Conservation (phyloP, 192 early-diverging fungal genomes). For the Backusella luteola region DNA sequence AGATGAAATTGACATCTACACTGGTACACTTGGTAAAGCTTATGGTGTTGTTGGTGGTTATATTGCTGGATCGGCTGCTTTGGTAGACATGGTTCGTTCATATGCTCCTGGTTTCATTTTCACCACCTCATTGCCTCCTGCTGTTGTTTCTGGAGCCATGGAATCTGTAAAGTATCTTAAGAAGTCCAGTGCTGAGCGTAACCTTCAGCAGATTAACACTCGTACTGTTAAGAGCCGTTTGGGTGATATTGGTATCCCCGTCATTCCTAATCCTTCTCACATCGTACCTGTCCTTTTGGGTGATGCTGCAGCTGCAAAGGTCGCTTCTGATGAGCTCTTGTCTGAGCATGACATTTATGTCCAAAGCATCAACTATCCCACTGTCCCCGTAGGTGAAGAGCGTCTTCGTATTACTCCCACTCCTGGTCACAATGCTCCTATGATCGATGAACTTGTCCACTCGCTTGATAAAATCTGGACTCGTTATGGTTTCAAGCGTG, state of each 20-base stretch:
- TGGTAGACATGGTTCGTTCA: slow-evolving; percentile 94
- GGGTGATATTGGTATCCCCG: slow-evolving; percentile 84
- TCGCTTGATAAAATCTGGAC: slow-evolving; percentile 87
- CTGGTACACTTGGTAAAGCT: slow-evolving; percentile 96
- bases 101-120: slow-evolving; percentile 99
- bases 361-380: slow-evolving; percentile 99
- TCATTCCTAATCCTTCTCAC: slow-evolving; percentile 97
- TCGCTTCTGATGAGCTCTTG: slow-evolving; percentile 90
- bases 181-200: slow-evolving; percentile 80
- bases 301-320: slow-evolving; percentile 92
- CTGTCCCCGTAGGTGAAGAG: slow-evolving; percentile 92
- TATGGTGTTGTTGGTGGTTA: slow-evolving; percentile 98
- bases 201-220: slow-evolving; percentile 91
- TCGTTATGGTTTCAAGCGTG: slow-evolving; percentile 81
- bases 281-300: slow-evolving; percentile 98
- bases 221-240: slow-evolving; percentile 83
- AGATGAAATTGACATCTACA: slow-evolving; percentile 92
- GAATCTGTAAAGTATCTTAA: slow-evolving; percentile 93
- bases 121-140: slow-evolving; percentile 96
- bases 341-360: slow-evolving; percentile 93
- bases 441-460: slow-evolving; percentile 82
- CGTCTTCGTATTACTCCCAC: slow-evolving; percentile 97
- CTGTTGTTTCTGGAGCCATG: slow-evolving; percentile 86
- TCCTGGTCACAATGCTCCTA: slow-evolving; percentile 83
- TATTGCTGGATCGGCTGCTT: slow-evolving; percentile 84